These are phyloP conservation scores for Cornus kousa DNA, from an alignment of 148 eudicot species.

Conservation along the genomic window DNA sequence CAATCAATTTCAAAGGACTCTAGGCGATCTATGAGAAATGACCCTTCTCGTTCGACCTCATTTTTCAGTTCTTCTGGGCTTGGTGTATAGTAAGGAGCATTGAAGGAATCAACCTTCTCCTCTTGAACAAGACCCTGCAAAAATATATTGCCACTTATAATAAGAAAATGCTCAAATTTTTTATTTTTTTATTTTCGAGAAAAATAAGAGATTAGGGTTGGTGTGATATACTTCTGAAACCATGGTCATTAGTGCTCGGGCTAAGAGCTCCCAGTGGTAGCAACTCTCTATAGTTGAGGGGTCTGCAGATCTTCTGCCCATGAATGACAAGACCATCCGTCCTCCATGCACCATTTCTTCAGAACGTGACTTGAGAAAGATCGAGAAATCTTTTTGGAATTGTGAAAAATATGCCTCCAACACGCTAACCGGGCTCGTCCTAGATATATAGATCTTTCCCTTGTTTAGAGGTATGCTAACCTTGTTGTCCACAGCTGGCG, in stretches of 20 bases:
- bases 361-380: slow-evolving; percentile 50
- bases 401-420: slow-evolving; percentile 43
- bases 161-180: too few species aligned
- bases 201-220: neutral
- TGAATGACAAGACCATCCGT: slow-evolving; percentile 57
- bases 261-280: slow-evolving; percentile 60
- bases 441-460: slow-evolving; percentile 56
- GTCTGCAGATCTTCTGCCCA: slow-evolving; percentile 41
- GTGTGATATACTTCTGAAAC: slow-evolving; percentile 42
- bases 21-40: slow-evolving; percentile 35
- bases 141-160: too few species aligned
- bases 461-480: slow-evolving; percentile 33
- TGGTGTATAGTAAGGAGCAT: slow-evolving; percentile 68
- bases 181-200: too few species aligned
- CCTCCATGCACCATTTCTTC: slow-evolving; percentile 60
- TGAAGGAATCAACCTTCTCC: slow-evolving; percentile 62
- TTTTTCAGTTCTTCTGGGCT: slow-evolving; percentile 45
- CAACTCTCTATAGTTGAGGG: slow-evolving; percentile 28
- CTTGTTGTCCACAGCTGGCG: slow-evolving; percentile 29
- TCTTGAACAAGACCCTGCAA: slow-evolving; percentile 55
- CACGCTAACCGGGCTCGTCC: slow-evolving; percentile 43
- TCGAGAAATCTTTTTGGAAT: slow-evolving; percentile 43
- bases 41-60: slow-evolving; percentile 47
- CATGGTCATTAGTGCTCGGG: slow-evolving; percentile 49
- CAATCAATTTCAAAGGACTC: slow-evolving; percentile 48